Conservation (phyloP, 345 rosid genomes). For the Rubroshorea leprosula region DNA sequence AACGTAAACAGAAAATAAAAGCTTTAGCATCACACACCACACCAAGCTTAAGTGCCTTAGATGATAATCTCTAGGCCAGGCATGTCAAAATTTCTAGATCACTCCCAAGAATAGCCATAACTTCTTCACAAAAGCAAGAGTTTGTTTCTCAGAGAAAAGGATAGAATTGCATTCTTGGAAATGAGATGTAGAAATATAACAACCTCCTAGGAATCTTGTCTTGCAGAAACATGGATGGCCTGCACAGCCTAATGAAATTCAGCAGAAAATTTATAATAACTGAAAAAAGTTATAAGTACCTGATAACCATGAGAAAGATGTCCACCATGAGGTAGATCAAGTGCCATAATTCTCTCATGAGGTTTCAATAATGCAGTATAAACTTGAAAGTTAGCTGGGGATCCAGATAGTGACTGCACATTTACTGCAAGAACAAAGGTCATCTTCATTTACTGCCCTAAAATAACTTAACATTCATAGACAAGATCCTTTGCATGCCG, state of each 20-base stretch:
- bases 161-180: no score
- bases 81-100: background rate
- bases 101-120: no score
- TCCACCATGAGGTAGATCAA: slow-evolving; percentile 98
- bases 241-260: background rate
- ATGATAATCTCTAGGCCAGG: background rate
- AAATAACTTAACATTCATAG: background rate
- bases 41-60: background rate
- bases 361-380: slow-evolving; percentile 88
- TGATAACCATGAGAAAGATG: slow-evolving; percentile 99
- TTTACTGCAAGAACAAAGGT: slow-evolving; percentile 57
- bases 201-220: background rate
- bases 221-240: background rate
- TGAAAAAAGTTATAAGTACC: slow-evolving; percentile 45
- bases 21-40: slow-evolving; percentile 2
- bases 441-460: slow-evolving; percentile 6
- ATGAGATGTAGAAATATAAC: background rate
- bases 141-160: no score
- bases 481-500: background rate
- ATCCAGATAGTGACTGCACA: slow-evolving; percentile 92
- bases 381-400: slow-evolving; percentile 92
- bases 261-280: slow-evolving; percentile 1
- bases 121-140: no score
- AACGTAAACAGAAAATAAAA: slow-evolving; percentile 12
- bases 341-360: slow-evolving; percentile 96